Evolutionary conservation across 768 basidiomycete species (phyloP).

Genomic region (Russula vinacea): DNA sequence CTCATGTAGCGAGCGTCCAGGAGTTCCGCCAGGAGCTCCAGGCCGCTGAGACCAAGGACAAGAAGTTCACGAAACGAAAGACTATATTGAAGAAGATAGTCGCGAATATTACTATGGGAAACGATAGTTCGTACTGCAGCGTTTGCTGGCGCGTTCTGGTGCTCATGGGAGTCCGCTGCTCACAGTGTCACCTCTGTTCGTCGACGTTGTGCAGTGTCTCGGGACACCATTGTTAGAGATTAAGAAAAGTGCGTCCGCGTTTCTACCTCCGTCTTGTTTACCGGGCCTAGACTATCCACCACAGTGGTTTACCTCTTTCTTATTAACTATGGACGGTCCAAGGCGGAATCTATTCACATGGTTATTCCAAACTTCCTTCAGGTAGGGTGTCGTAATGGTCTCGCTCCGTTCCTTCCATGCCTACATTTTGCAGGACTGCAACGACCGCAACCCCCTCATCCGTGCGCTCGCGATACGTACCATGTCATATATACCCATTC

Average conservation of each 20-base stretch:
- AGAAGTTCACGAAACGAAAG: conserved; percentile 91
- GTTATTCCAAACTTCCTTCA: conserved; percentile 22
- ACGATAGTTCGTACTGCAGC: conserved; percentile 74
- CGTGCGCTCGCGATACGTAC: conserved; percentile 96
- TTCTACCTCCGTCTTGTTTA: conserved; percentile 2
- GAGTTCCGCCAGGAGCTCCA: conserved; percentile 91
- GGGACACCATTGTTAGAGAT: conserved; percentile 95
- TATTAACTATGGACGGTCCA: conserved; percentile 91
- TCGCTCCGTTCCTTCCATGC: background rate
- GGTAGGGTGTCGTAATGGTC: conserved; percentile 17
- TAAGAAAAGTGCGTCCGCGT: conserved; percentile 82
- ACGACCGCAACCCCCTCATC: conserved; percentile 93
- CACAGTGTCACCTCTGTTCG: conserved; percentile 89
- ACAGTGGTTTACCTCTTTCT: conserved; percentile 97
- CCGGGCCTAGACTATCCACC: background rate
- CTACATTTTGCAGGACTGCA: conserved; percentile 68
- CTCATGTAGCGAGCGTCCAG: conserved; percentile 39
- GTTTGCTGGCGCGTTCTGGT: conserved; percentile 17
- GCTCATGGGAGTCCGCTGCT: conserved; percentile 27
- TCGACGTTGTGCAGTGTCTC: conserved; percentile 93
- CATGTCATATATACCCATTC: conserved; percentile 98
- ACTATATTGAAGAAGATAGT: conserved; percentile 95
- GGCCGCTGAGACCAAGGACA: conserved; percentile 92
- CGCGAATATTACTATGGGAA: conserved; percentile 99
- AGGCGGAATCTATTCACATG: conserved; percentile 84